Evolutionary conservation across 352 stramenopile species (phyloP).

Genomic region (Globisporangium acanthophoron): DNA sequence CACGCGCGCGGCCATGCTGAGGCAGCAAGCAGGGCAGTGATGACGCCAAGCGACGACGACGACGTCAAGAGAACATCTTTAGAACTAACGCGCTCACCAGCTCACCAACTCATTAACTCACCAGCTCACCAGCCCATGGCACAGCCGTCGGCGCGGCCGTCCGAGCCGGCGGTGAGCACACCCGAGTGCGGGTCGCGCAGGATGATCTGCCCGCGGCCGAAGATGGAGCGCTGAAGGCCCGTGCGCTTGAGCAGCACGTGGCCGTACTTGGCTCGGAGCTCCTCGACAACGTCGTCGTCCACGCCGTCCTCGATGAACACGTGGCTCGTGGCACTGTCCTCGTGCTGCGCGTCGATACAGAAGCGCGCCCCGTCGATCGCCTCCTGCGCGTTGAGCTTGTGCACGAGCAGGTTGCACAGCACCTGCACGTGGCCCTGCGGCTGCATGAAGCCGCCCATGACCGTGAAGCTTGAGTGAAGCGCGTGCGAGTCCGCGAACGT

Average conservation of each 20-base stretch:
- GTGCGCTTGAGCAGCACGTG: slow-evolving; percentile 53
- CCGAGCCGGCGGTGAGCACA: slow-evolving; percentile 93
- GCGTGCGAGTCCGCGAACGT: slow-evolving; percentile 84
- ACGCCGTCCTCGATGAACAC: slow-evolving; percentile 88
- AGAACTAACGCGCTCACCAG: not conserved
- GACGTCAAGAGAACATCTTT: not conserved
- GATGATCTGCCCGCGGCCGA: slow-evolving; percentile 87
- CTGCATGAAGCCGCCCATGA: slow-evolving; percentile 95
- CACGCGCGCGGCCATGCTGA: too few species aligned
- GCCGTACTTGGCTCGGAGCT: slow-evolving; percentile 68
- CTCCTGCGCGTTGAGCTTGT: slow-evolving; percentile 82
- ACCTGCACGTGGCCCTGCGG: slow-evolving; percentile 96
- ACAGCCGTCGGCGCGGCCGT: slow-evolving; percentile 92
- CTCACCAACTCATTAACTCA: not conserved
- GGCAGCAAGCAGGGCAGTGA: too few species aligned
- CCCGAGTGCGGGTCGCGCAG: slow-evolving; percentile 66
- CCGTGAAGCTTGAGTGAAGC: slow-evolving; percentile 90
- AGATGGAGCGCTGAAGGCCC: slow-evolving; percentile 36
- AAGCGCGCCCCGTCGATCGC: slow-evolving; percentile 93
- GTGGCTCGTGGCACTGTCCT: slow-evolving; percentile 45
- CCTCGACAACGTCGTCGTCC: slow-evolving; percentile 48
- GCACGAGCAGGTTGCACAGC: slow-evolving; percentile 86
- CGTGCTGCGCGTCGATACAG: slow-evolving; percentile 85
- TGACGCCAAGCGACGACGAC: not conserved
- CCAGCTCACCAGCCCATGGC: slow-evolving; percentile 79